Conservation (phyloP, 2,329 filamentous ascomycete genomes). For the Microdochium nivale region DNA sequence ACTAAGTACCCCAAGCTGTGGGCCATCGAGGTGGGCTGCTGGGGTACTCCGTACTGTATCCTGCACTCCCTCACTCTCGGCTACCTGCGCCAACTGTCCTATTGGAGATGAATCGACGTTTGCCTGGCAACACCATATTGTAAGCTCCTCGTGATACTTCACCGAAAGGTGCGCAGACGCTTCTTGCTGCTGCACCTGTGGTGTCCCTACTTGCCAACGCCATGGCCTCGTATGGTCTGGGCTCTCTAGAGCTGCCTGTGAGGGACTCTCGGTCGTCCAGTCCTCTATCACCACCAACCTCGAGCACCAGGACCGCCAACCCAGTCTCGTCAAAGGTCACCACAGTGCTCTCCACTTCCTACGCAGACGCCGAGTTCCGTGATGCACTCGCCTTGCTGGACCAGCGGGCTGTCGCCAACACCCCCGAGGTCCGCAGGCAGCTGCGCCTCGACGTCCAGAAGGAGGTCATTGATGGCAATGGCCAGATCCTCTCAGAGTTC, state of each 20-base stretch:
- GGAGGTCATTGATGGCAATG: conserved; percentile 90
- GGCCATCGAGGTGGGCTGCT: too few relatives aligned
- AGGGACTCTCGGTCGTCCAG: conserved; percentile 15
- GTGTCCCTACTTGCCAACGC: background rate
- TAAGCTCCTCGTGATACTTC: background rate
- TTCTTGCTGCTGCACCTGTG: background rate
- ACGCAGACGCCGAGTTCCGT: conserved; percentile 84
- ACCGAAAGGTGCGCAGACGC: background rate
- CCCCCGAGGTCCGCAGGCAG: conserved; percentile 67
- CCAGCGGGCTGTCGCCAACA: conserved; percentile 61
- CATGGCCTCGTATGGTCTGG: conserved; percentile 20
- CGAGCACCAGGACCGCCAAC: conserved; percentile 37
- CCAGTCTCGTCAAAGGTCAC: conserved; percentile 76
- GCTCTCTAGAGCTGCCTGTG: conserved; percentile 14
- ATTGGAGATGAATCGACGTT: background rate
- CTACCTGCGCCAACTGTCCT: background rate
- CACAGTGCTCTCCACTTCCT: conserved; percentile 80
- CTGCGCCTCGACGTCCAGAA: conserved; percentile 78
- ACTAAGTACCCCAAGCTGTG: too few relatives aligned
- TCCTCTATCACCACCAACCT: conserved; percentile 21
- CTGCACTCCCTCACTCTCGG: too few relatives aligned
- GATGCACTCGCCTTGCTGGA: conserved; percentile 77
- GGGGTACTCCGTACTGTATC: too few relatives aligned
- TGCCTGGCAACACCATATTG: background rate
- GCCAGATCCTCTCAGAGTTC: conserved; percentile 79